Base-by-base conservation (phyloP, 1,139 yeast genomes). In the Petasospora fabianii region DNA sequence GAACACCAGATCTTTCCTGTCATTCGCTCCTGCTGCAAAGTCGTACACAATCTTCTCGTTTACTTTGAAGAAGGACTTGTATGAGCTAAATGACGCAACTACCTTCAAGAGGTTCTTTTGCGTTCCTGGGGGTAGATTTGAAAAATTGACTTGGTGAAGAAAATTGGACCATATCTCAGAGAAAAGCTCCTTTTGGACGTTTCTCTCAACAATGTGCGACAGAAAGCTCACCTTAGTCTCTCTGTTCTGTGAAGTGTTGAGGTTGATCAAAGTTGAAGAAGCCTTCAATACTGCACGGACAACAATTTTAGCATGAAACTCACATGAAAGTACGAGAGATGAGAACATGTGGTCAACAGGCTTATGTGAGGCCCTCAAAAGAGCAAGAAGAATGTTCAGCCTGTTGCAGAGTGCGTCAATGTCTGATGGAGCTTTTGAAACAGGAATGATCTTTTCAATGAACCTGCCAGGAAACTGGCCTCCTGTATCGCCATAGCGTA, bases 401-500 rank as follows among this genome's bases (percentile, higher is more conserved):
- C 56, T 44, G 42, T 54, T 54, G 32, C 46, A 43, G 18, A 52
- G 46, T 1, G 50, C 38, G 2, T 21, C 26, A 15, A 43, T 17
- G 24, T 40, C 46, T 20, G 47, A 13, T 1, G 41, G 24, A 1
- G 44, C 32, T 27, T 39, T 49, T 3, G 55, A 45, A 2, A 54
- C 40, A 0, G 58, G 58, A 1, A 46, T 34, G 4, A 51, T 34
- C 14, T 41, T 49, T 20, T 54, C 58, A 22, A 51, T 28, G 13
- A 52, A 42, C 22, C 52, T 45, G 4, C 43, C 43, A 5, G 47
- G 24, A 10, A 43, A 28, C 7, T 16, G 27, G 4, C 22, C 33
- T 1, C 39, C 28, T 3, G 21, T 5, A 11, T 30, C 29, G 4
- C 43, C 36, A 22, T 30, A 50, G 3, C 15, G 15, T 16, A 47